Conservation (phyloP, 1,284 basidiomycete species). For the Mixia osmundae region DNA sequence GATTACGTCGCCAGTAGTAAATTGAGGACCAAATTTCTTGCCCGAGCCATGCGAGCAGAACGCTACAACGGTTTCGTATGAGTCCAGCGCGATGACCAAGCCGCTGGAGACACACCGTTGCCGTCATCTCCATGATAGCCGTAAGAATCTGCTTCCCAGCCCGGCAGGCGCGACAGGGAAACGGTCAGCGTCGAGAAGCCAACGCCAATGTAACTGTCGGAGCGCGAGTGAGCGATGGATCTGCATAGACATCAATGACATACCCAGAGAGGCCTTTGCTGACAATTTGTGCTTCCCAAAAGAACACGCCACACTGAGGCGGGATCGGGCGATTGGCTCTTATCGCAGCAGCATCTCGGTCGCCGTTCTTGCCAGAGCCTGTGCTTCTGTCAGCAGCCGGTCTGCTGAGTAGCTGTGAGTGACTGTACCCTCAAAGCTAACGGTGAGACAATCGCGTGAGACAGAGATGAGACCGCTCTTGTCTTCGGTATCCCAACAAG, state of each 20-base stretch:
- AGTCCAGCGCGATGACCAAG: too few species aligned
- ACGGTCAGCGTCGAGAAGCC: slow-evolving; percentile 36
- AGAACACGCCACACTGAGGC: slow-evolving; percentile 60
- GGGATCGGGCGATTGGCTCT: slow-evolving; percentile 51
- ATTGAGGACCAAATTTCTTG: slow-evolving; percentile 45
- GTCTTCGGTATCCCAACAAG: too few species aligned
- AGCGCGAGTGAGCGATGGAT: not conserved
- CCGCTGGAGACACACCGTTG: slow-evolving; percentile 16
- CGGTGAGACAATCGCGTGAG: too few species aligned
- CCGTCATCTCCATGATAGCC: slow-evolving; percentile 90
- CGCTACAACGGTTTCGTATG: too few species aligned
- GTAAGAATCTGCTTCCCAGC: slow-evolving; percentile 75
- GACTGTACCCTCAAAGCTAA: too few species aligned
- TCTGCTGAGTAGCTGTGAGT: too few species aligned
- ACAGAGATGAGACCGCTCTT: too few species aligned
- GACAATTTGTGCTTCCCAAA: slow-evolving; percentile 63
- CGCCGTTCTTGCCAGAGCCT: slow-evolving; percentile 2
- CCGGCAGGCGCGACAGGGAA: slow-evolving; percentile 49
- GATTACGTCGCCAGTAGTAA: slow-evolving; percentile 48
- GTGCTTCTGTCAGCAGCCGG: too few species aligned
- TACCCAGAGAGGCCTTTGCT: slow-evolving; percentile 60
- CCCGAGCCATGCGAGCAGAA: slow-evolving; percentile 51
- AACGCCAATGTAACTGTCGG: slow-evolving; percentile 46
- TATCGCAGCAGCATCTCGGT: slow-evolving; percentile 48
- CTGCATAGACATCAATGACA: slow-evolving; percentile 42